Base-by-base conservation (phyloP, 83 land plant genomes). In the Larix sibirica region DNA sequence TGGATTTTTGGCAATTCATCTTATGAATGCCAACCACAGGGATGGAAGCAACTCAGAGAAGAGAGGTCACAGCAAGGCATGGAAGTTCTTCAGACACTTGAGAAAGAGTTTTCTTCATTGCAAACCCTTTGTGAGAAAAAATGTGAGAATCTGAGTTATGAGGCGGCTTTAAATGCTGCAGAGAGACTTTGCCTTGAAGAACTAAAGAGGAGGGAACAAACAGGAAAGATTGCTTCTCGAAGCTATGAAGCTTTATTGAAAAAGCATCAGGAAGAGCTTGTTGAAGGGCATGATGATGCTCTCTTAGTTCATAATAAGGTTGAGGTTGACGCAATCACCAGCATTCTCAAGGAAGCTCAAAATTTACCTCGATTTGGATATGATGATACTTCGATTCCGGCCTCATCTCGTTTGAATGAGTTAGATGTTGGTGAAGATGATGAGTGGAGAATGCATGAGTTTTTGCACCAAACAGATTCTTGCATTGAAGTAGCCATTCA, bases 281-380 rank as follows among this genome's bases (percentile, higher is more conserved):
- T 86, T 75, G 94, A 90, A 36, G 54, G 79, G 79, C 85, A 88
- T 28, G 81, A 81, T 77, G 88, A 85, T 81, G 69, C 74, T 21
- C 69, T 85, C 64, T 80, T 80, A 76, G 23, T 74, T 9, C 79
- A 83, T 33, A 82, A 74, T 66, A 86, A 88, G 83, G 62, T 90
- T 84, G 95, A 96, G 91, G 79, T 92, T 67, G 97, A 94, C 61
- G 95, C 89, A 2, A 84, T 96, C 26, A 21, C 80, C 14, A 90
- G 84, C 85, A 86, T 96, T 79, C 81, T 96, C 6, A 91, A 90
- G 67, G 98, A 96, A 73, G 94, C 95, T 24, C 92, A 89, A 82
- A 88, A 75, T 79, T 73, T 79, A 17, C 91, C 87, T 61, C 91
- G 93, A 63, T 87, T 89, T 85, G 90, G 94, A 18, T 89, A 85